These are phyloP conservation scores for Cerioporus squamosus DNA, from an alignment of 1,284 basidiomycete genomes.

Conservation along the genomic window DNA sequence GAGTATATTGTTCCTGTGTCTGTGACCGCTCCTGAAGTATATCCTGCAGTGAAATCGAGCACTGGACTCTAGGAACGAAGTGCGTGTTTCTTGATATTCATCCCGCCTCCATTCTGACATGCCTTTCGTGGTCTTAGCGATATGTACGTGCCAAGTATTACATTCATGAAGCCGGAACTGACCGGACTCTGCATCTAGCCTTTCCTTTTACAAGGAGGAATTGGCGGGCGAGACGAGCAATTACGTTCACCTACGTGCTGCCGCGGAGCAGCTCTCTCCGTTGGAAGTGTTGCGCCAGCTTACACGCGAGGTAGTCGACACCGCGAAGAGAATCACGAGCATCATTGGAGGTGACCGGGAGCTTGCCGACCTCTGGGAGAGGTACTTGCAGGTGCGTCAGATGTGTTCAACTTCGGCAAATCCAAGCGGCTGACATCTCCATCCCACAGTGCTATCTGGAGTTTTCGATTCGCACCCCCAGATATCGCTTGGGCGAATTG, in stretches of 20 bases:
- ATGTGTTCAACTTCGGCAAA: neutral
- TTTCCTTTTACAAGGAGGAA: constrained; percentile 25
- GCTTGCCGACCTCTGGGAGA: constrained; percentile 12
- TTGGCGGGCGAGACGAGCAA: constrained; percentile 20
- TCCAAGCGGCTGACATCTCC: no score
- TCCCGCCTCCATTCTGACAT: neutral
- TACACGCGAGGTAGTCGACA: constrained; percentile 19
- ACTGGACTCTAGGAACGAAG: constrained; percentile 25
- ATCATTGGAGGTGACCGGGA: constrained; percentile 12
- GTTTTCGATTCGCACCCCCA: constrained; percentile 17
- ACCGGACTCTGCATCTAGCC: neutral
- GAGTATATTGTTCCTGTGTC: neutral
- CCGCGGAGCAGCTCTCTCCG: constrained; percentile 10
- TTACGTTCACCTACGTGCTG: constrained; percentile 19
- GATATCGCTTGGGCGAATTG: constrained; percentile 19
- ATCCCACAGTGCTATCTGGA: constrained; percentile 12
- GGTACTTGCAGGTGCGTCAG: constrained; percentile 17
- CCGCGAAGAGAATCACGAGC: constrained; percentile 11
- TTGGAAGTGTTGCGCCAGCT: constrained; percentile 15
- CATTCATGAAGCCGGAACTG: neutral
- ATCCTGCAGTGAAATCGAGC: constrained; percentile 17
- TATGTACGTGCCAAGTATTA: constrained; percentile 6
- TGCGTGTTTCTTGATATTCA: neutral
- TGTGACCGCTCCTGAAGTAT: neutral
- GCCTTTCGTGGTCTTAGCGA: constrained; percentile 5